Evolutionary conservation across 2,329 filamentous ascomycete genomes (phyloP).

Genomic region (Fusarium sp.): DNA sequence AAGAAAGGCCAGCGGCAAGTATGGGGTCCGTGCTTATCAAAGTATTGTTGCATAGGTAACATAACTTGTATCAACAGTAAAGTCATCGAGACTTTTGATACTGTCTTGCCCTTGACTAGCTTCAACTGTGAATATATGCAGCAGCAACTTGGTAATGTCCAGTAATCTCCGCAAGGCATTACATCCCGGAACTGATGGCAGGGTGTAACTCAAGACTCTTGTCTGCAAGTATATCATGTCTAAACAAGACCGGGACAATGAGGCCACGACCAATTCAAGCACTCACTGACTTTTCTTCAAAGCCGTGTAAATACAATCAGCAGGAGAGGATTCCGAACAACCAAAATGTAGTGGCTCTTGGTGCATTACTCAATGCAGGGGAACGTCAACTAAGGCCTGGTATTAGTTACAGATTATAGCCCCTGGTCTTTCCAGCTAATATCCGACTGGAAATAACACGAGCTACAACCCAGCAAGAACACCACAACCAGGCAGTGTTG

Average conservation of each 20-base stretch:
- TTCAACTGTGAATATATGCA: neutral
- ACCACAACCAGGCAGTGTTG: neutral
- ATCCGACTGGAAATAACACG: neutral
- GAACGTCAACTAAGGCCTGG: neutral
- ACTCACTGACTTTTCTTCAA: slow-evolving; percentile 1
- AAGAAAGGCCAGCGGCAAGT: neutral
- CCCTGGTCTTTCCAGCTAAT: neutral
- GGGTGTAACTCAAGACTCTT: neutral
- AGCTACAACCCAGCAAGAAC: too few species aligned
- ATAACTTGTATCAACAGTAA: neutral
- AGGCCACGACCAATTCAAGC: slow-evolving; percentile 3
- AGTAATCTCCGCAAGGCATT: neutral
- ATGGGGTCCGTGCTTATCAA: neutral
- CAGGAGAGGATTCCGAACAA: neutral
- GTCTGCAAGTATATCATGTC: neutral
- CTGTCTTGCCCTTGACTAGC: neutral
- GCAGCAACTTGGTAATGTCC: neutral
- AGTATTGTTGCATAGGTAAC: neutral
- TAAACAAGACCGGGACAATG: neutral
- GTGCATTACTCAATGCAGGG: neutral
- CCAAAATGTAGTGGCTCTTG: neutral
- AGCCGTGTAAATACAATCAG: too few species aligned
- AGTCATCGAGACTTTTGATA: neutral
- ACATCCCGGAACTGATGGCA: neutral
- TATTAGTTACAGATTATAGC: too few species aligned